Base-by-base conservation (phyloP, 2,329 filamentous ascomycete genomes). In the Neofusicoccum laricinum region DNA sequence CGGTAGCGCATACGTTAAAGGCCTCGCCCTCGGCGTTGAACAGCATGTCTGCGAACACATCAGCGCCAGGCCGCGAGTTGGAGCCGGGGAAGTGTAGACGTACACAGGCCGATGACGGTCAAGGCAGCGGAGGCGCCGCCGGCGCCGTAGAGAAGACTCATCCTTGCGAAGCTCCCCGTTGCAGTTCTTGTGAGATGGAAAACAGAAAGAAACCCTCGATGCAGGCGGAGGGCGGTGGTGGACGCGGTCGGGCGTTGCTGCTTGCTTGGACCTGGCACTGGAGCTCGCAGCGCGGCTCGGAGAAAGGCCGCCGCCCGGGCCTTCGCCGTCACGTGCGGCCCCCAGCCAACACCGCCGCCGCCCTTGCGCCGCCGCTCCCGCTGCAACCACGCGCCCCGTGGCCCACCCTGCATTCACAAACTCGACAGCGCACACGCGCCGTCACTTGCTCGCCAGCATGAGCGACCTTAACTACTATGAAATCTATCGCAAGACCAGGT, bases 401-500 rank as follows among this genome's bases (percentile, higher is more conserved):
- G 67, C 61, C 53, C 66, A 64, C 63, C 63, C 63, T 59, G 65
- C 48, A 45, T 68, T 66, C 62, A 66, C 68, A 55, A 63, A 65
- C 66, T 17, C 30, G 17, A 34, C 12, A 41, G 25, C n/a, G 46
- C 25, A 5, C 36, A 15, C 40, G 15, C 38, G 43, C 17, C 7
- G 34, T 41, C 48, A 63, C 36, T 4, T 21, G 17, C 14, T 49
- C 48, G 38, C 38, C 41, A 64, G 19, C 10, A 77, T 76, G 74
- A 72, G 73, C 61, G 80, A 76, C 72, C 79, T 71, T 77, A 84
- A 85, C 69, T 89, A 86, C 83, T 99, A 98, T 80, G 95, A 99
- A 86, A 89, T 99, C 75, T 99, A 99, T 80, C 92, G 95, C 73
- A 90, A 93, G 82, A 97, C 93, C 88, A 98, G 94, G 95, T 98